A percentile compares a stretch with the other conserved stretches of the same genome.
Evolutionary conservation across 176 grass and related monocot genomes (phyloP).

Genomic region (Thalia dealbata): DNA sequence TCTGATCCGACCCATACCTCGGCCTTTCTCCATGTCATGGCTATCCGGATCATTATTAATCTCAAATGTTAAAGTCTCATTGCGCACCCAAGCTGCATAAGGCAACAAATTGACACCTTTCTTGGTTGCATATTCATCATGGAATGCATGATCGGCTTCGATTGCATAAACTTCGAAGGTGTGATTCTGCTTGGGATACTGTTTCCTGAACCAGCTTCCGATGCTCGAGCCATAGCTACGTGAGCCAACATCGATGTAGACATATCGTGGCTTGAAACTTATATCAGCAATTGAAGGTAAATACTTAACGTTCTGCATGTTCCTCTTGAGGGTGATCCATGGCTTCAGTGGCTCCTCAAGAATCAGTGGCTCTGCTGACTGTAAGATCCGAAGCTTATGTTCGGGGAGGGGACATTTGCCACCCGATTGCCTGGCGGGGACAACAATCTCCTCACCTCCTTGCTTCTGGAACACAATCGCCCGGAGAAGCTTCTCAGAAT

Average conservation of each 20-base stretch:
- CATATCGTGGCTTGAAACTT: slow-evolving; percentile 48
- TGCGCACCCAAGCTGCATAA: slow-evolving; percentile 59
- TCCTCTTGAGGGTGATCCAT: slow-evolving; percentile 58
- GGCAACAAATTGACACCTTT: slow-evolving; percentile 49
- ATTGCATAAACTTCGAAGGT: slow-evolving; percentile 62
- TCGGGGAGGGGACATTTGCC: slow-evolving; percentile 25
- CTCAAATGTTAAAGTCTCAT: slow-evolving; percentile 63
- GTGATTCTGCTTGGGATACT: slow-evolving; percentile 77
- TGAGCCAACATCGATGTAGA: slow-evolving; percentile 61
- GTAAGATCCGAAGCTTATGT: slow-evolving; percentile 37
- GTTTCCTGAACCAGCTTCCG: slow-evolving; percentile 65
- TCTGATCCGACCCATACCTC: slow-evolving; percentile 64
- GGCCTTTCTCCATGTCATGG: slow-evolving; percentile 34
- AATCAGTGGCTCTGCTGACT: slow-evolving; percentile 47
- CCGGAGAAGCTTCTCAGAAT: slow-evolving; percentile 19
- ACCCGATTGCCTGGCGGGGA: slow-evolving; percentile 12
- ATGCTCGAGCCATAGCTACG: slow-evolving; percentile 73
- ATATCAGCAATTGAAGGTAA: slow-evolving; percentile 48
- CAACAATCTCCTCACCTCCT: slow-evolving; percentile 13
- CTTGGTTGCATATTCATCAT: slow-evolving; percentile 40
- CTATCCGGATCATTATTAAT: slow-evolving; percentile 36
- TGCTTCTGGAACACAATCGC: slow-evolving; percentile 53
- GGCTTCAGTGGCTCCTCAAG: slow-evolving; percentile 49
- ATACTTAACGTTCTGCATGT: slow-evolving; percentile 56
- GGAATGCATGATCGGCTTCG: slow-evolving; percentile 59